Conservation (phyloP, 768 basidiomycete genomes). For the Termitomyces sp. region DNA sequence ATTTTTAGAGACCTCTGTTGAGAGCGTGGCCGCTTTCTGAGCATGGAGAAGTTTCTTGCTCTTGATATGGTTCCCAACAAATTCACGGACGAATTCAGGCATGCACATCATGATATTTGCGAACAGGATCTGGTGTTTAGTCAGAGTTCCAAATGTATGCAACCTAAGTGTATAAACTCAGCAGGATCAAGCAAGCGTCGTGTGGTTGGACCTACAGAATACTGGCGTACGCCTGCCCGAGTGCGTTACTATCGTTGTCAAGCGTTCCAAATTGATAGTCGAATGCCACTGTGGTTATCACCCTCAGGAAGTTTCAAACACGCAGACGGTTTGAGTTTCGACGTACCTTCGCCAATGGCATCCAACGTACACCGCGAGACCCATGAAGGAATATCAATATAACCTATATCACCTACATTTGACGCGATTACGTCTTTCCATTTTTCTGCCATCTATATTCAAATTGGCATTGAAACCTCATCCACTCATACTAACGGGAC, state of each 20-base stretch:
- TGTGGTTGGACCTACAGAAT: not conserved
- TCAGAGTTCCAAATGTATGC: not conserved
- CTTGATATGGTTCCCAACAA: constrained; percentile 18
- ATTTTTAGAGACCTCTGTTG: constrained; percentile 12
- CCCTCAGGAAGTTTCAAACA: not conserved
- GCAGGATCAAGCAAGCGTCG: not conserved
- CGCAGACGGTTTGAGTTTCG: not conserved
- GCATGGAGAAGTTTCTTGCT: constrained; percentile 25
- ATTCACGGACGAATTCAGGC: not conserved
- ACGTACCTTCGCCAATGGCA: constrained; percentile 41
- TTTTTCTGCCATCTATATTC: constrained; percentile 26
- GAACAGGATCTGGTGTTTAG: not conserved
- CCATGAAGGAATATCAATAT: constrained; percentile 32
- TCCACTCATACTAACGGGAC: not conserved
- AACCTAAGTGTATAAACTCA: not conserved
- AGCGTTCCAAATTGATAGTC: constrained; percentile 41
- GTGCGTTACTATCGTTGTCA: constrained; percentile 28
- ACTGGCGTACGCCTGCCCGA: constrained; percentile 32
- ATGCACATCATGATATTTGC: not conserved
- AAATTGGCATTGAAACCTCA: not conserved
- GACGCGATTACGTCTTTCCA: constrained; percentile 32
- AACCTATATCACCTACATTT: constrained; percentile 20
- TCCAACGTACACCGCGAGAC: constrained; percentile 43
- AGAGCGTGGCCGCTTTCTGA: constrained; percentile 16
- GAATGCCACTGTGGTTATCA: constrained; percentile 33